A percentile compares a stretch with the other conserved stretches of the same genome.
phyloP scores from a whole-genome alignment of 2,329 filamentous ascomycete genomes.

The Blastomyces gilchristii region DNA sequence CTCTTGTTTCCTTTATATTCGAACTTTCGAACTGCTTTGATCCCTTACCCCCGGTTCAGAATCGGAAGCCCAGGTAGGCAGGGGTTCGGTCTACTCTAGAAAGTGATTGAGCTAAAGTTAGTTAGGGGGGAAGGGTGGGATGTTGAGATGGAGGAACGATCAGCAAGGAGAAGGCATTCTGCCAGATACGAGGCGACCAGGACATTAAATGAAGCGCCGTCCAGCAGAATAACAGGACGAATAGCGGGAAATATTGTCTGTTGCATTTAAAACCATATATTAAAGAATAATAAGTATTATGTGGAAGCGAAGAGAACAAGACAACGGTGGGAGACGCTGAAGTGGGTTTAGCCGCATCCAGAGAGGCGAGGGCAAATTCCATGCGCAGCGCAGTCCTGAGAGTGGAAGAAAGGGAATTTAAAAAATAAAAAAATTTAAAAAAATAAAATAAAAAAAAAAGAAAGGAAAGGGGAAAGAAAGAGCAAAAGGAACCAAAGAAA shows the following conservation, averaged over 20 bases:
- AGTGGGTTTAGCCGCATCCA: no score
- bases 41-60: background rate
- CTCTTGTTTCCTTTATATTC: background rate
- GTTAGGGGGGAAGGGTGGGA: background rate
- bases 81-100: background rate
- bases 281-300: background rate
- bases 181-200: background rate
- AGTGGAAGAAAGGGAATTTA: no score
- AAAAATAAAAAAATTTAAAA: no score
- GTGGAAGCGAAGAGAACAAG: background rate
- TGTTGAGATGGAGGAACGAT: background rate
- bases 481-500: no score
- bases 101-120: background rate
- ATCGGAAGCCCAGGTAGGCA: background rate
- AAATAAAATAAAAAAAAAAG: no score
- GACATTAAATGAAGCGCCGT: background rate
- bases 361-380: no score
- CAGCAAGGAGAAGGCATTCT: background rate
- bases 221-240: background rate
- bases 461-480: no score
- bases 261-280: background rate
- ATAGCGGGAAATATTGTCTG: background rate
- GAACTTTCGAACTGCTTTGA: background rate
- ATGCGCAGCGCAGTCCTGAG: no score
- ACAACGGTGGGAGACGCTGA: background rate